phyloP scores from a whole-genome alignment of 208 protist species.

The Trypanosomatidae sp. region DNA sequence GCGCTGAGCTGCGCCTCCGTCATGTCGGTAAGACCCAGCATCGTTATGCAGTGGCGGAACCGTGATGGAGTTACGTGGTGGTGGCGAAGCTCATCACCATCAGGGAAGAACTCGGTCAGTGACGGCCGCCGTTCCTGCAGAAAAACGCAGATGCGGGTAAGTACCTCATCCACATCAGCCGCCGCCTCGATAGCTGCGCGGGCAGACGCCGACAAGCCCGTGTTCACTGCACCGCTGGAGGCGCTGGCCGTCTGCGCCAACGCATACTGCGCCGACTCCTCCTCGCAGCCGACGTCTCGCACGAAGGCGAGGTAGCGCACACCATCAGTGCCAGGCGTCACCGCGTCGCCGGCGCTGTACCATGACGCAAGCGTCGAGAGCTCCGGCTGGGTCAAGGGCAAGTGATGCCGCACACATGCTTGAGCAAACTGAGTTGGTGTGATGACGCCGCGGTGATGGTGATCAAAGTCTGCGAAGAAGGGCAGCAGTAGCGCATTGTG shows the following conservation, averaged over 20 bases:
- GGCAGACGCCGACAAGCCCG: background rate
- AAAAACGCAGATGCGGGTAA: constrained; percentile 60
- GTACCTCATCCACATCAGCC: constrained; percentile 45
- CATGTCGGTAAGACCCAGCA: constrained; percentile 63
- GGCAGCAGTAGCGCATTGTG: constrained; percentile 73
- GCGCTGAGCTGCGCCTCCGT: constrained; percentile 47
- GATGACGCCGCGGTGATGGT: constrained; percentile 68
- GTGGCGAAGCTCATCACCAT: constrained; percentile 85
- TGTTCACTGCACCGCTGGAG: background rate
- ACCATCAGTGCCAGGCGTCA: constrained; percentile 22
- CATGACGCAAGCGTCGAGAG: constrained; percentile 32
- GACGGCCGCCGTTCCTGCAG: constrained; percentile 70
- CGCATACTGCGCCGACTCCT: constrained; percentile 23
- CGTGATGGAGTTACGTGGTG: constrained; percentile 69
- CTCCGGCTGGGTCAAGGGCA: constrained; percentile 51
- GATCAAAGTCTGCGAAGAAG: constrained; percentile 90
- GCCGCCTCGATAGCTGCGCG: constrained; percentile 10
- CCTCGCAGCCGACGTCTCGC: constrained; percentile 53
- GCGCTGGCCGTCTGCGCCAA: background rate
- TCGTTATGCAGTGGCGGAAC: constrained; percentile 75
- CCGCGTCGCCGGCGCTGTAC: constrained; percentile 45
- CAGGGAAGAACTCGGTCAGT: constrained; percentile 79
- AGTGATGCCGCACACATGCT: constrained; percentile 67
- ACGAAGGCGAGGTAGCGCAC: constrained; percentile 78
- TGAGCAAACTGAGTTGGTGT: constrained; percentile 56